These are phyloP conservation scores for Boletus reticulatus DNA, from an alignment of 768 basidiomycete genomes.

Conservation along the genomic window DNA sequence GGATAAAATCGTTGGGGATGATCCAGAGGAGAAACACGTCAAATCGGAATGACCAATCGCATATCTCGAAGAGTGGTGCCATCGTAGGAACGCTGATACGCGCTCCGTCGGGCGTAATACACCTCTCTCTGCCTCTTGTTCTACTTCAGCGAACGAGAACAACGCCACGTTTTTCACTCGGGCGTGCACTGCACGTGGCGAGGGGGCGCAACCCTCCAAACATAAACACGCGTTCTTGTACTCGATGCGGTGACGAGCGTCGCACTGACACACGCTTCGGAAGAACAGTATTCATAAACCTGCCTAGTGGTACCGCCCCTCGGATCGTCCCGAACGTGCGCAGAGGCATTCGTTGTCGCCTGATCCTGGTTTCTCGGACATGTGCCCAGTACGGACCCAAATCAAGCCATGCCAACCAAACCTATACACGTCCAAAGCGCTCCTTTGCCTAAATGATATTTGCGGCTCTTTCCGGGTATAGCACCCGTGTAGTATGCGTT, in stretches of 20 bases:
- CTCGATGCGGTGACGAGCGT: too few relatives aligned
- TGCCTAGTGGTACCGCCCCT: not conserved
- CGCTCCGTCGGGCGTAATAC: not conserved
- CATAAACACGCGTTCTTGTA: not conserved
- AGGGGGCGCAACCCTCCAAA: not conserved
- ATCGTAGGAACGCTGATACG: not conserved
- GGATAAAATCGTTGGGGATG: not conserved
- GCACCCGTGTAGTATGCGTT: not conserved
- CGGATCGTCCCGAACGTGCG: not conserved
- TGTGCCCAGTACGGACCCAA: not conserved
- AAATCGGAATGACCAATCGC: too few relatives aligned
- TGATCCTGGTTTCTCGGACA: not conserved
- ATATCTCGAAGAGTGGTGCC: too few relatives aligned
- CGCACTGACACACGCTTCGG: not conserved
- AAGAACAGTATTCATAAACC: not conserved
- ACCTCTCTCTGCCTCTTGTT: not conserved
- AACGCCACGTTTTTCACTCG: conserved; percentile 1
- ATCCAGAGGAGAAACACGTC: too few relatives aligned
- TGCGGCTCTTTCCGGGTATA: not conserved
- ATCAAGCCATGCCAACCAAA: not conserved
- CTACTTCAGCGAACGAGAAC: not conserved
- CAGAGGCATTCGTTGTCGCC: too few relatives aligned
- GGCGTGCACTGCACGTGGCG: conserved; percentile 3
- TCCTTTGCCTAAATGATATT: not conserved
- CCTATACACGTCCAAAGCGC: not conserved